phyloP scores from a whole-genome alignment of 345 rosid species.

The Aquilaria sinensis region DNA sequence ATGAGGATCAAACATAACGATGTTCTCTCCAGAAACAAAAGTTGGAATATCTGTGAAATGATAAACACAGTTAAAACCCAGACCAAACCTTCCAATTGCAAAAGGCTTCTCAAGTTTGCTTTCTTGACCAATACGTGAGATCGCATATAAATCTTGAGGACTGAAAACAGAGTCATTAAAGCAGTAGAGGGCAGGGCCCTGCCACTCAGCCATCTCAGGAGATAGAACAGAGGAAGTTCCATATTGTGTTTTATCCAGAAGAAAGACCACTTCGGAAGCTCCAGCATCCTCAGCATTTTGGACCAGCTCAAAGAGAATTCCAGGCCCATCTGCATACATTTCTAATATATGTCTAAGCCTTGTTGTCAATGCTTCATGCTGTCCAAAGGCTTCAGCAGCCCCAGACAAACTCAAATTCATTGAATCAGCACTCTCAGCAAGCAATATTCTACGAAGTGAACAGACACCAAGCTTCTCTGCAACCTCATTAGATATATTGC shows the following conservation, averaged over 20 bases:
- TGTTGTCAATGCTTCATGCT: conserved; percentile 96
- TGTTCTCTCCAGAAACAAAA: conserved; percentile 94
- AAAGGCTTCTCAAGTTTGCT: conserved; percentile 95
- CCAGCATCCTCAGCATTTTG: conserved; percentile 99
- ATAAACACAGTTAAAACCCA: conserved; percentile 96
- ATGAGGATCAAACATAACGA: conserved; percentile 98
- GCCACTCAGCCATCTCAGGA: conserved; percentile 99
- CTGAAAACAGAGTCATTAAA: conserved; percentile 92
- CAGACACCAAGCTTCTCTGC: conserved; percentile 94
- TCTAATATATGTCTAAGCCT: conserved; percentile 95
- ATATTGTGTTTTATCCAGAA: conserved; percentile 90
- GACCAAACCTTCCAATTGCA: conserved; percentile 94
- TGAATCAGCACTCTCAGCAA: conserved; percentile 97
- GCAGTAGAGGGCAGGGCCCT: conserved; percentile 96
- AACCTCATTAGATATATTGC: conserved; percentile 92
- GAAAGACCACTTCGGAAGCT: conserved; percentile 87
- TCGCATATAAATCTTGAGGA: conserved; percentile 91
- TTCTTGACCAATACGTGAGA: conserved; percentile 97
- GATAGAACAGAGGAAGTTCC: conserved; percentile 96
- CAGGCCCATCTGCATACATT: conserved; percentile 99
- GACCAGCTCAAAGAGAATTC: conserved; percentile 85
- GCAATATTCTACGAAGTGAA: conserved; percentile 87
- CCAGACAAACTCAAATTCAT: conserved; percentile 91
- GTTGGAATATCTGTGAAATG: conserved; percentile 93
- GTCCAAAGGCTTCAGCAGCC: conserved; percentile 98